These are phyloP conservation scores for Penicillium oxalicum DNA, from an alignment of 2,329 filamentous ascomycete genomes.

Conservation along the genomic window DNA sequence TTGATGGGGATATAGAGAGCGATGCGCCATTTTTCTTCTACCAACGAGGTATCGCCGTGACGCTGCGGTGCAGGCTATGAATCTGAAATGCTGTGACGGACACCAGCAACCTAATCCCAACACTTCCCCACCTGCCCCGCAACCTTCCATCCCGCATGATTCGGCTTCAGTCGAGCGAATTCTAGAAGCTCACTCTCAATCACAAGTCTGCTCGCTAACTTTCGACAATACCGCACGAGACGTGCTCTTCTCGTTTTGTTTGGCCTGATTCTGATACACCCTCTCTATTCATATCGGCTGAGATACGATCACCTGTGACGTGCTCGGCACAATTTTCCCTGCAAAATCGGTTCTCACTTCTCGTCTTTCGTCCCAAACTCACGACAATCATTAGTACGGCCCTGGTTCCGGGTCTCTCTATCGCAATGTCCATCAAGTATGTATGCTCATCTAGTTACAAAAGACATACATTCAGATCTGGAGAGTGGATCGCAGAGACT, in stretches of 20 bases:
- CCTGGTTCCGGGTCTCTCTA: not conserved
- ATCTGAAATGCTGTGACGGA: not conserved
- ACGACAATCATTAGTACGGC: constrained; percentile 3
- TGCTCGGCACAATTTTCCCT: no score
- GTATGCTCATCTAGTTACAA: constrained; percentile 12
- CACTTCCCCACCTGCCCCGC: constrained; percentile 20
- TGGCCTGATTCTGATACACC: not conserved
- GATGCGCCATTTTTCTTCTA: no score
- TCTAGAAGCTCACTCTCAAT: not conserved
- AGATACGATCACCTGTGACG: not conserved
- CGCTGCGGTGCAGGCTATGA: no score
- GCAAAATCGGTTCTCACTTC: not conserved
- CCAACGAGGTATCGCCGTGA: no score
- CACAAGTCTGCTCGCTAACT: no score
- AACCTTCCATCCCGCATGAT: not conserved
- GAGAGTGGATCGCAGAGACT: no score
- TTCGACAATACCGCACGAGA: no score
- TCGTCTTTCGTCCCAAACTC: not conserved
- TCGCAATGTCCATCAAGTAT: constrained; percentile 40
- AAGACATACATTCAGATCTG: no score
- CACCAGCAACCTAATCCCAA: not conserved
- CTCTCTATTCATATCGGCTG: not conserved
- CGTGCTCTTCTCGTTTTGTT: no score
- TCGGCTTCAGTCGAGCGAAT: not conserved
- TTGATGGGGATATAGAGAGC: no score